Evolutionary conservation across 73 alveolate genomes (phyloP).

Genomic region (Paramecium bursaria): DNA sequence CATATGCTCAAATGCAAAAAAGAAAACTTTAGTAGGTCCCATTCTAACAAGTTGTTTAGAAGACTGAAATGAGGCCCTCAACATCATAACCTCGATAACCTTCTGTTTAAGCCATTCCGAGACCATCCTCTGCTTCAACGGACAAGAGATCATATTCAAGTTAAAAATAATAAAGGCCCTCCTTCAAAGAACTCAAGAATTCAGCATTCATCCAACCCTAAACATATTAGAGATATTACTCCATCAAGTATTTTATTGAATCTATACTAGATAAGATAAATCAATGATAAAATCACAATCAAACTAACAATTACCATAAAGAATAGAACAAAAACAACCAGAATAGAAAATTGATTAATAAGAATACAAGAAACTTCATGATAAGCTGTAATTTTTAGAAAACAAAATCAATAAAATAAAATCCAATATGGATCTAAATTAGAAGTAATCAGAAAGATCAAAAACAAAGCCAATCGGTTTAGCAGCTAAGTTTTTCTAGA

Average conservation of each 20-base stretch:
- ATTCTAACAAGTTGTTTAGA: constrained; percentile 7
- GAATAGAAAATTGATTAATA: constrained; percentile 36
- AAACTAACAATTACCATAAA: constrained; percentile 28
- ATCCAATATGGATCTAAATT: constrained; percentile 33
- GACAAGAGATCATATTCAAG: constrained; percentile 47
- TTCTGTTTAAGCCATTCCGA: constrained; percentile 15
- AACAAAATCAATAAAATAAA: constrained; percentile 52
- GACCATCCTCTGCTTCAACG: constrained; percentile 61
- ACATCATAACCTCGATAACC: constrained; percentile 41
- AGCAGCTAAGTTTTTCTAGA: constrained; percentile 54
- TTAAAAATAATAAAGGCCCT: constrained; percentile 30
- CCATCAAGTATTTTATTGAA: constrained; percentile 35
- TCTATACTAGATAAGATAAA: not conserved
- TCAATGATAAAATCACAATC: constrained; percentile 22
- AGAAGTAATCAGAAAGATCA: constrained; percentile 38
- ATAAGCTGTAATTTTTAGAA: constrained; percentile 34
- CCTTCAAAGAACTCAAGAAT: constrained; percentile 50
- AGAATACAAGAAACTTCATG: constrained; percentile 53
- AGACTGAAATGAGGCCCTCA: constrained; percentile 55
- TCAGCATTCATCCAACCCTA: constrained; percentile 49
- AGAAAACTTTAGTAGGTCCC: constrained; percentile 36
- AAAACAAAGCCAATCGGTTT: constrained; percentile 23
- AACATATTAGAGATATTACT: constrained; percentile 41
- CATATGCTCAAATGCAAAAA: constrained; percentile 44
- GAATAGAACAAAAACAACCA: constrained; percentile 8